Base-by-base conservation (phyloP, 179 eudicot species). In the Pouteria campechiana region DNA sequence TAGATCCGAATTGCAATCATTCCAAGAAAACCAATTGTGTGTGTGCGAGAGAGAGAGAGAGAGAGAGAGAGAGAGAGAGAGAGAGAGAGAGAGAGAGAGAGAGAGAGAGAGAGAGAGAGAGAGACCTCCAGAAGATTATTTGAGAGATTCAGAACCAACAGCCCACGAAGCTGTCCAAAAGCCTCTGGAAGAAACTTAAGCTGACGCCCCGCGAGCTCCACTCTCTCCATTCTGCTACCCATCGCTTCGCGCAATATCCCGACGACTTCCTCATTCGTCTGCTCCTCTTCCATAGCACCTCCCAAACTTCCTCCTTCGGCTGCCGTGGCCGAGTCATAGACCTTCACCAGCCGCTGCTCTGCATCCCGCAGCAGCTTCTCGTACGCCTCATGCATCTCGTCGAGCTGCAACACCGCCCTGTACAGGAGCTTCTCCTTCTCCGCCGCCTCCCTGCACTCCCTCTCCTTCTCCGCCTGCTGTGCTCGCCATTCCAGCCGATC, bases 301-400 rank as follows among this genome's bases (percentile, higher is more conserved):
- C 25, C 27, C 25, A 28, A 44, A 10, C 43, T 35, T 14, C 25
- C 50, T 3, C 10, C 31, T 1, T 13, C 45, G 3, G 76, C 74
- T 0, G 52, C 52, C 21, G 61, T 75, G 0, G 85, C 94, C 41
- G 70, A 44, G 35, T 81, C 89, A 35, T 89, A 84, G 41, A 84
- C 72, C 79, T 24, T 78, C 81, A 64, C 51, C 38, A 89, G 14
- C 50, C 65, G 80, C 52, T 45, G 57, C 63, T 89, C 97, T 9
- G 85, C 73, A 8, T 58, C 79, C 1, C 43, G 37, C 44, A 84
- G 46, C 64, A 84, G 24, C 65, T 57, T 78, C 73, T 59, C 75
- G 11, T 84, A 89, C 48, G 70, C 59, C 56, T 54, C 78, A 32
- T 84, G 93, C 89, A 84, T 68, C 55, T 81, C 89, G 13, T 84